phyloP scores from a whole-genome alignment of 352 stramenopile genomes.

The Blastocystis sp. region DNA sequence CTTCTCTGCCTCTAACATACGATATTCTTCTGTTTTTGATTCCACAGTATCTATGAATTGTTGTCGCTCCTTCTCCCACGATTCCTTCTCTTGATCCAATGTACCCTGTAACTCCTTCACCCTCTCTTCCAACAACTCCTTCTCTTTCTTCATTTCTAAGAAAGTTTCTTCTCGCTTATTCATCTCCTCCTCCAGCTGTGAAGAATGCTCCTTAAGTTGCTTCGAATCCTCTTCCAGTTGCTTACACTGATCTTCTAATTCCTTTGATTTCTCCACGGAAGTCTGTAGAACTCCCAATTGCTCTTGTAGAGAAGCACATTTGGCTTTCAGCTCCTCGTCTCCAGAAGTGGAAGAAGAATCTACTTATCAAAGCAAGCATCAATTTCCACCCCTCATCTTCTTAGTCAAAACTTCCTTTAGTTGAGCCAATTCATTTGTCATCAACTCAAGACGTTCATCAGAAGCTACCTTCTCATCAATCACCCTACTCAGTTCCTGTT shows the following conservation, averaged over 20 bases:
- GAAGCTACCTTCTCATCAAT: slow-evolving; percentile 26
- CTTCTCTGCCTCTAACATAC: neutral
- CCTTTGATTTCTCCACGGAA: neutral
- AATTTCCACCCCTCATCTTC: neutral
- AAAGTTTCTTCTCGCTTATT: neutral
- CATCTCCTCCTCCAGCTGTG: neutral
- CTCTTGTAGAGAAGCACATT: neutral
- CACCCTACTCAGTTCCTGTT: neutral
- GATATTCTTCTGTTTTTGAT: neutral
- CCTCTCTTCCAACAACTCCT: neutral
- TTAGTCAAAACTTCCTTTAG: neutral
- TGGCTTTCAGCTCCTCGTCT: neutral
- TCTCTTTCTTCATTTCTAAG: neutral
- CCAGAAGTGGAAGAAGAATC: neutral
- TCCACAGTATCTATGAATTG: neutral
- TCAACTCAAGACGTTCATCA: neutral
- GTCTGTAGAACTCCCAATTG: neutral
- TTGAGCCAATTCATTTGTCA: neutral
- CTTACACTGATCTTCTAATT: neutral
- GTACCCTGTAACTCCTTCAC: neutral
- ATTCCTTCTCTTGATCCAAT: neutral
- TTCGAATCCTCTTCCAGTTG: neutral
- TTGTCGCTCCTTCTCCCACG: neutral
- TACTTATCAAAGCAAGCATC: neutral
- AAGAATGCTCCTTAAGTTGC: neutral